Conservation (phyloP, 2,329 filamentous ascomycete species). For the Aspergillus ochraceus region DNA sequence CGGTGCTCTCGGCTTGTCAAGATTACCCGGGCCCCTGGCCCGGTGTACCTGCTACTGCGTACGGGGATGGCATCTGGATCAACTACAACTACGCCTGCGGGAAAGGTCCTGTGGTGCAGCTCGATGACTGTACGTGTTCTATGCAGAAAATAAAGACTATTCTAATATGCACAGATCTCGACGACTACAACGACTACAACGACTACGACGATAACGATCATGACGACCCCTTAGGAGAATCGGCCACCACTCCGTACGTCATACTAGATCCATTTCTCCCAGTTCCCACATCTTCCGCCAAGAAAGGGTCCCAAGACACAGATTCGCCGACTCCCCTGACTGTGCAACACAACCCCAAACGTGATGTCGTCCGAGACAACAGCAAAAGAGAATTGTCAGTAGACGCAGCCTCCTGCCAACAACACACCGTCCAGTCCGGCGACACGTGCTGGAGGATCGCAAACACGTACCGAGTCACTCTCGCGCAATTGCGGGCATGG, state of each 20-base stretch:
- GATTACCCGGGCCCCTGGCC: neutral
- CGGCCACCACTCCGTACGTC: neutral
- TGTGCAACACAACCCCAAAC: neutral
- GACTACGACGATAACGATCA: neutral
- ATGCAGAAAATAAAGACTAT: neutral
- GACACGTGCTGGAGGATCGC: slow-evolving; percentile 4
- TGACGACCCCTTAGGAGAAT: neutral
- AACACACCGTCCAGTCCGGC: neutral
- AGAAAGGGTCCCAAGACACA: neutral
- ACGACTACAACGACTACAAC: neutral
- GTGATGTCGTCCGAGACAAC: neutral
- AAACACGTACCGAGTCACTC: neutral
- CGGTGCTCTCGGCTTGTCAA: neutral
- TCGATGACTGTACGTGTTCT: neutral
- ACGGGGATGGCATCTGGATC: neutral
- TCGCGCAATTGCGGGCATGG: slow-evolving; percentile 6
- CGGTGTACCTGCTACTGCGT: neutral
- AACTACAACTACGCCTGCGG: neutral
- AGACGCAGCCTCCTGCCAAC: neutral
- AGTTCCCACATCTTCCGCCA: neutral
- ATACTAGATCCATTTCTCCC: neutral
- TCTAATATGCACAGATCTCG: neutral
- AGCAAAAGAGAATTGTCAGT: neutral
- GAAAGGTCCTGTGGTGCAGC: neutral
- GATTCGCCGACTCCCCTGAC: neutral